These are phyloP conservation scores for Delphinella strobiligena DNA, from an alignment of 2,329 filamentous ascomycete species.

Conservation along the genomic window DNA sequence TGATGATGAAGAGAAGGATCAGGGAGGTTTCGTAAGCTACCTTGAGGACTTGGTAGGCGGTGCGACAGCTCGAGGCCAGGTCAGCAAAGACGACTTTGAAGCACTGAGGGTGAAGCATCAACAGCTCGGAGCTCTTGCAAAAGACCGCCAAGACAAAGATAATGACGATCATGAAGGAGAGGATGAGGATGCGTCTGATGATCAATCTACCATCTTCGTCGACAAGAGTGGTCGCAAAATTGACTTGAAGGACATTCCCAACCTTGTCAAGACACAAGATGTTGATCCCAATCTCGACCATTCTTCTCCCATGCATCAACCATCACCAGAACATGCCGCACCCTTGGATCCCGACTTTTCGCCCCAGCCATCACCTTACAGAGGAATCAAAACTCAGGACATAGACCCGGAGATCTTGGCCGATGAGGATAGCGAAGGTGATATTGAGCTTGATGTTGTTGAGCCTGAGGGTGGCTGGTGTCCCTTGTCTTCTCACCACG, in stretches of 20 bases:
- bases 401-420: neutral
- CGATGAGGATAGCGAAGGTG: neutral
- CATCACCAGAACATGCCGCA: neutral
- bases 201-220: neutral
- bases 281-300: neutral
- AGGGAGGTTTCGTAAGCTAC: slow-evolving; percentile 15
- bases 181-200: neutral
- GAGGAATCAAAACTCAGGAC: neutral
- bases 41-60: slow-evolving; percentile 12
- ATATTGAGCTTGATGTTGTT: neutral
- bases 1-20: slow-evolving; percentile 20
- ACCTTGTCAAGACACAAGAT: neutral
- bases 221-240: slow-evolving; percentile 1
- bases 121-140: neutral
- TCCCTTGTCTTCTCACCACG: no score
- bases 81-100: slow-evolving; percentile 2
- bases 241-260: neutral
- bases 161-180: slow-evolving; percentile 3
- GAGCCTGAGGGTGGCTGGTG: no score
- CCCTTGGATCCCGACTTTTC: neutral
- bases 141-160: neutral
- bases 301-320: neutral
- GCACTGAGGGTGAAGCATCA: neutral
- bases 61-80: neutral
- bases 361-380: neutral